These are phyloP conservation scores for Lathyrus tuberosus DNA, from an alignment of 306 rosid genomes.

Conservation along the genomic window DNA sequence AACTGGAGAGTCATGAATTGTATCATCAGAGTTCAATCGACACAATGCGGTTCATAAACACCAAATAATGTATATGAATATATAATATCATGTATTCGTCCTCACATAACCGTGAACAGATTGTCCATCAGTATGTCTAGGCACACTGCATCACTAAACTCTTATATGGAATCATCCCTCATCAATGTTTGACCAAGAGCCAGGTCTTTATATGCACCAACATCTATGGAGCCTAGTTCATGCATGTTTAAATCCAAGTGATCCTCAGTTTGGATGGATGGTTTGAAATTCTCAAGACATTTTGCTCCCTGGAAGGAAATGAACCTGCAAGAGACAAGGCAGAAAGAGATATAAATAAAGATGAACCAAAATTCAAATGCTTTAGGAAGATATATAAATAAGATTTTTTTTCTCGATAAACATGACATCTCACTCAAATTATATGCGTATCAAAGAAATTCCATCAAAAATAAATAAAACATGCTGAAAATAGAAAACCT, in stretches of 20 bases:
- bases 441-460: slow-evolving; percentile 25
- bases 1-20: slow-evolving; percentile 60
- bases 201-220: slow-evolving; percentile 66
- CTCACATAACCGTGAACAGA: slow-evolving; percentile 67
- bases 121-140: slow-evolving; percentile 92
- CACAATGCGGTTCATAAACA: slow-evolving; percentile 41
- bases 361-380: slow-evolving; percentile 32
- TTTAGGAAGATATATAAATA: neutral
- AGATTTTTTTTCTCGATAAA: slow-evolving; percentile 5
- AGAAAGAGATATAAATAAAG: slow-evolving; percentile 6
- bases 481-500: slow-evolving; percentile 48
- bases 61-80: slow-evolving; percentile 50
- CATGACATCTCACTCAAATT: slow-evolving; percentile 15
- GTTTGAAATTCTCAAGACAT: slow-evolving; percentile 46
- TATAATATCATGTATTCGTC: slow-evolving; percentile 47
- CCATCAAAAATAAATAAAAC: slow-evolving; percentile 32
- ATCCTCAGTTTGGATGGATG: slow-evolving; percentile 52
- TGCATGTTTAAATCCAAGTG: slow-evolving; percentile 50
- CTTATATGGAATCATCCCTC: slow-evolving; percentile 70
- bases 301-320: slow-evolving; percentile 49
- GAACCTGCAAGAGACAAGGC: slow-evolving; percentile 59
- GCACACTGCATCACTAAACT: slow-evolving; percentile 52
- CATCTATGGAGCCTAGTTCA: slow-evolving; percentile 70
- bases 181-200: slow-evolving; percentile 69
- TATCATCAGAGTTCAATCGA: slow-evolving; percentile 59